These are phyloP conservation scores for Cryptococcus amylolentus DNA, from an alignment of 1,284 basidiomycete species.

Conservation along the genomic window DNA sequence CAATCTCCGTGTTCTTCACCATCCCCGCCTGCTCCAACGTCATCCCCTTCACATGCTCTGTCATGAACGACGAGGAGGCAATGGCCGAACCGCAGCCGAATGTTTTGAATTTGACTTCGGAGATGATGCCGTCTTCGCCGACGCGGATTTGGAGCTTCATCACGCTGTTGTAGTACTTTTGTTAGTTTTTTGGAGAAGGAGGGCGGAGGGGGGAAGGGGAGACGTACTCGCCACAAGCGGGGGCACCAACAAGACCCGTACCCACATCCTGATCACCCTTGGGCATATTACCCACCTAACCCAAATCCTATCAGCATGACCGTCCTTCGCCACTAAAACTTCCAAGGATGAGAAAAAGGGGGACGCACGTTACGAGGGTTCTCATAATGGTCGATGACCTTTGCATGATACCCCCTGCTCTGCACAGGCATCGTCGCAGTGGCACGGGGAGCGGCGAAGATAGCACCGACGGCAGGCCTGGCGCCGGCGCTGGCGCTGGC, in stretches of 20 bases:
- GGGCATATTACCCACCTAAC: constrained; percentile 74
- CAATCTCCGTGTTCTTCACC: constrained; percentile 99
- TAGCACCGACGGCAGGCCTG: constrained; percentile 1
- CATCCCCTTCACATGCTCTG: constrained; percentile 94
- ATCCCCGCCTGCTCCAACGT: constrained; percentile 88
- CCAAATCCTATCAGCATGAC: constrained; percentile 1
- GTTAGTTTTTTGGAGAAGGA: background rate
- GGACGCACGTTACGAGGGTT: constrained; percentile 81
- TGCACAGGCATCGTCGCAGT: constrained; percentile 1
- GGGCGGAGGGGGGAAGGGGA: background rate
- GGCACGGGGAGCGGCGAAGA: constrained; percentile 2
- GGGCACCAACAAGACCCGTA: constrained; percentile 96
- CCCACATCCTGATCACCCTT: constrained; percentile 90
- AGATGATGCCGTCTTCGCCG: constrained; percentile 83
- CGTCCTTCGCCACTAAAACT: background rate
- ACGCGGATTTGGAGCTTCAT: constrained; percentile 99
- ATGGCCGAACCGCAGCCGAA: constrained; percentile 90
- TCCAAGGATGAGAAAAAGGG: background rate
- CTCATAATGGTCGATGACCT: constrained; percentile 94
- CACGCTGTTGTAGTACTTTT: constrained; percentile 67
- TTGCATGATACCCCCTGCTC: constrained; percentile 76
- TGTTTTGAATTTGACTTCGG: constrained; percentile 98
- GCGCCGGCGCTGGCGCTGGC: background rate
- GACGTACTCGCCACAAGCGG: constrained; percentile 54
- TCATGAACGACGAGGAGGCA: constrained; percentile 95